Evolutionary conservation across 352 stramenopile species (phyloP), one percentile per base, ranked within the genome.

Genomic region (Blastocystis hominis): DNA sequence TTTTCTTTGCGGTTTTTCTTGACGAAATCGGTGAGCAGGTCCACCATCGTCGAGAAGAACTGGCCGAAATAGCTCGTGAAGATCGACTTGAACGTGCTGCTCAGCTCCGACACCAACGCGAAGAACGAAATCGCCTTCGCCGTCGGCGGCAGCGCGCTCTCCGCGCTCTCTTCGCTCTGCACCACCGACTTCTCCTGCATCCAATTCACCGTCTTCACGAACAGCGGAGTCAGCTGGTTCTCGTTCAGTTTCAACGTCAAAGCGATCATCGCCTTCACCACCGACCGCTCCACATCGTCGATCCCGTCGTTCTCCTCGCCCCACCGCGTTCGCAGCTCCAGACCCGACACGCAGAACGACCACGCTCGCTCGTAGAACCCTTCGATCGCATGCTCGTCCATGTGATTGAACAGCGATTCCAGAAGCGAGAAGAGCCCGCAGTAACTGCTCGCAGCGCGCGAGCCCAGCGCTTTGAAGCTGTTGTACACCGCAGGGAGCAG

Each of bases 231-330:
- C 34, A 87, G 47, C 46, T 87, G 77, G 17, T 40, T 30, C 50
- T 87, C 77, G 30, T 69, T 87, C 46, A 87, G 40, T 47, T 87
- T 87, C 62, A 87, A 30, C 34, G 46, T 59, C 1, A 87, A 66
- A 13, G 40, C 44, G 9, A 87, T 44, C 77, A 87, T 75, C 34
- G 62, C 62, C 34, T 24, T 34, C 44, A 75, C 62, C 38, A 77
- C 46, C 36, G 77, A 24, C 46, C 53, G 53, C 38, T 87, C 77
- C 50, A 78, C 66, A 2, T 72, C 59, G 42, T 54, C 15, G 6
- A 30, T 36, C 42, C 75, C 75, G 3, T 62, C 38, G 13, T 42
- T 7, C 24, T 61, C 44, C 9, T 44, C 1, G 2, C 40, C 44
- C 62, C 66, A 87, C 1, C 40, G 38, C 4, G 44, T 54, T 24